A percentile compares a stretch with the other conserved stretches of the same genome.
These are phyloP conservation scores for Talaromyces atroroseus DNA, from an alignment of 2,329 filamentous ascomycete genomes.

Conservation along the genomic window DNA sequence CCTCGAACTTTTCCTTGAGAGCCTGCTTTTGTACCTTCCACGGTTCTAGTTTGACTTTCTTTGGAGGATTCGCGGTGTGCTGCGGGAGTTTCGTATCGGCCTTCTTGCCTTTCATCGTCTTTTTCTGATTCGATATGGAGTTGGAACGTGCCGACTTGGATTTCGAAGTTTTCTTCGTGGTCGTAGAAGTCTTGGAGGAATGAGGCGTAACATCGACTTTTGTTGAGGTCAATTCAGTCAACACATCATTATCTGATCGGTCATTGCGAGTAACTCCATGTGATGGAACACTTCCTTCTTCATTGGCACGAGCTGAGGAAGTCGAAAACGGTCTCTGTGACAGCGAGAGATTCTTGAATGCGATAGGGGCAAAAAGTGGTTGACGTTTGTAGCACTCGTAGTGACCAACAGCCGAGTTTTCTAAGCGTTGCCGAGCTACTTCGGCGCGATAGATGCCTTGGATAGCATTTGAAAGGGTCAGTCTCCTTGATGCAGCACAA, in stretches of 20 bases:
- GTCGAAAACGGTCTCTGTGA: neutral
- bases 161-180: neutral
- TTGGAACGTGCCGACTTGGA: neutral
- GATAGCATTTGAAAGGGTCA: slow-evolving; percentile 7
- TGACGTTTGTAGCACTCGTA: neutral
- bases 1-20: slow-evolving; percentile 71
- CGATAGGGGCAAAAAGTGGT: neutral
- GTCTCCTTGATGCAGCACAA: slow-evolving; percentile 4
- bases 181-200: neutral
- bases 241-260: neutral
- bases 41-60: slow-evolving; percentile 37
- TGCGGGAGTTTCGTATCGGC: neutral
- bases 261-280: neutral
- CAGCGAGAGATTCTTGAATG: neutral
- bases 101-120: slow-evolving; percentile 4
- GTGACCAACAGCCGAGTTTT: neutral
- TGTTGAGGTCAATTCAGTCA: slow-evolving; percentile 1
- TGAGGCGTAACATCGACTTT: neutral
- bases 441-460: slow-evolving; percentile 3
- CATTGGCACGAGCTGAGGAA: neutral
- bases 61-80: slow-evolving; percentile 1
- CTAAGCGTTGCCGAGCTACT: neutral
- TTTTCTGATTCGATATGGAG: neutral
- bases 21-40: slow-evolving; percentile 77
- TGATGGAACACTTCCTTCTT: neutral